phyloP scores from a whole-genome alignment of 202 grass and related monocot species.

The Hordeum pubiflorum region DNA sequence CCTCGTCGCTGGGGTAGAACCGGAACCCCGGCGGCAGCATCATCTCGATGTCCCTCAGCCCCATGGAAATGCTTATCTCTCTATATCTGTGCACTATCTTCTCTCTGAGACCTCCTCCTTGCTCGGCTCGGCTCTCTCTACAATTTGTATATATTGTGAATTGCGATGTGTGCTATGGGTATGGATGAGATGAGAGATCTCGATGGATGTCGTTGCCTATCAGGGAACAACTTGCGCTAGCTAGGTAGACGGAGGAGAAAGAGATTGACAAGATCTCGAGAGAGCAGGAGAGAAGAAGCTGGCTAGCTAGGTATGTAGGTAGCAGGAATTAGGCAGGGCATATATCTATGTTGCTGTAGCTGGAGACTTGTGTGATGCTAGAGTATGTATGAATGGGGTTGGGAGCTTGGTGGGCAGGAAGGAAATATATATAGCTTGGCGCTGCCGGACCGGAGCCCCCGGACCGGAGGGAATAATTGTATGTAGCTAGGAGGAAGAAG shows the following conservation, averaged over 20 bases:
- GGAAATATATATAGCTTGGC: slow-evolving; percentile 40
- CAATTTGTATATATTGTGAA: not conserved
- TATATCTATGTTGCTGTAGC: not conserved
- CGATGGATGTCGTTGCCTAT: not conserved
- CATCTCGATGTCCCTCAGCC: slow-evolving; percentile 70
- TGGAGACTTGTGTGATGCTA: not conserved
- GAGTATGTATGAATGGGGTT: slow-evolving; percentile 6
- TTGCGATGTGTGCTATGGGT: not conserved
- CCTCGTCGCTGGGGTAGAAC: slow-evolving; percentile 85
- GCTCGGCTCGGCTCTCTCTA: not conserved
- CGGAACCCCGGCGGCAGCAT: slow-evolving; percentile 82
- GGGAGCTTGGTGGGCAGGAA: slow-evolving; percentile 14
- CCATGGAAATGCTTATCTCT: slow-evolving; percentile 27
- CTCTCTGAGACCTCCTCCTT: not conserved
- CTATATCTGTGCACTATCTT: not conserved
- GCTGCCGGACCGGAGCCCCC: not conserved
- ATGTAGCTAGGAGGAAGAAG: slow-evolving; percentile 23
- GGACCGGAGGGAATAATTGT: slow-evolving; percentile 14
- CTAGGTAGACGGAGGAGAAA: not conserved
- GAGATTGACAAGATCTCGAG: not conserved
- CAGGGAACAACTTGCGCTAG: not conserved
- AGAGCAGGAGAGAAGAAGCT: not conserved
- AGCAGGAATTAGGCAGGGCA: not conserved
- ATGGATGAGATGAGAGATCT: not conserved
- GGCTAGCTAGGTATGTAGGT: not conserved